Percentiles rank a stretch among this genome's conserved stretches.
Conservation (phyloP, 805 yeast species). For the Metschnikowia santaceciliae region DNA sequence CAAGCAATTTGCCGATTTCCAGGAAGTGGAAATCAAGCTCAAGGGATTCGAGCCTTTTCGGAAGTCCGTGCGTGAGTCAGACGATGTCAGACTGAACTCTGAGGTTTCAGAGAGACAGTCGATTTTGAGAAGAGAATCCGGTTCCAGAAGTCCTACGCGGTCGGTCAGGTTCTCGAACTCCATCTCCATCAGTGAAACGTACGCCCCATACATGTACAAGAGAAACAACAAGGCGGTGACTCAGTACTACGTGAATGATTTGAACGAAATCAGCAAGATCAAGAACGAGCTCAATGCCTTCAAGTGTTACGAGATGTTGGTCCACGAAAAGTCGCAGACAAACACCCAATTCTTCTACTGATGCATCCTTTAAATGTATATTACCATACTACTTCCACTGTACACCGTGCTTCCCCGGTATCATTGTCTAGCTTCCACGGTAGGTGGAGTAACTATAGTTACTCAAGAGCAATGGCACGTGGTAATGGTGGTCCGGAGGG, state of each 20-base stretch:
- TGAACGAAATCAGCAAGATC: conserved; percentile 49
- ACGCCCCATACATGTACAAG: conserved; percentile 48
- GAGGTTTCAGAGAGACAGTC: conserved; percentile 14
- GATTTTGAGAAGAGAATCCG: conserved; percentile 1
- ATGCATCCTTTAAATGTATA: not conserved
- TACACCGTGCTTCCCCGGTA: no score
- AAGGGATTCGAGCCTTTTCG: conserved; percentile 29
- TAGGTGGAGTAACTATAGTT: conserved; percentile 89
- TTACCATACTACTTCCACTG: not conserved
- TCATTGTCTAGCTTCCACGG: conserved; percentile 59
- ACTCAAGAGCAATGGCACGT: conserved; percentile 79
- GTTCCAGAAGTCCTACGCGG: conserved; percentile 15
- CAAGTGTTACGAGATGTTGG: conserved; percentile 63
- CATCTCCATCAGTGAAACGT: conserved; percentile 49
- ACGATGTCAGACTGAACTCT: not conserved
- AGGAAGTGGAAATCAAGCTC: conserved; percentile 26
- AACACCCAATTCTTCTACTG: conserved; percentile 65
- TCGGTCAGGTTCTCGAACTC: conserved; percentile 39
- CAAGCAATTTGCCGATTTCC: conserved; percentile 35
- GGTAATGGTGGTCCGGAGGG: conserved; percentile 79
- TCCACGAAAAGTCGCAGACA: conserved; percentile 55
- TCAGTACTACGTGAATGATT: conserved; percentile 48
- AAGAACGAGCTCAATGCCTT: conserved; percentile 62
- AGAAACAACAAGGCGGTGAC: conserved; percentile 52
- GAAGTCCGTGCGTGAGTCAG: not conserved